Base-by-base conservation (phyloP, 129 eudicot species). In the Solidago caesia region DNA sequence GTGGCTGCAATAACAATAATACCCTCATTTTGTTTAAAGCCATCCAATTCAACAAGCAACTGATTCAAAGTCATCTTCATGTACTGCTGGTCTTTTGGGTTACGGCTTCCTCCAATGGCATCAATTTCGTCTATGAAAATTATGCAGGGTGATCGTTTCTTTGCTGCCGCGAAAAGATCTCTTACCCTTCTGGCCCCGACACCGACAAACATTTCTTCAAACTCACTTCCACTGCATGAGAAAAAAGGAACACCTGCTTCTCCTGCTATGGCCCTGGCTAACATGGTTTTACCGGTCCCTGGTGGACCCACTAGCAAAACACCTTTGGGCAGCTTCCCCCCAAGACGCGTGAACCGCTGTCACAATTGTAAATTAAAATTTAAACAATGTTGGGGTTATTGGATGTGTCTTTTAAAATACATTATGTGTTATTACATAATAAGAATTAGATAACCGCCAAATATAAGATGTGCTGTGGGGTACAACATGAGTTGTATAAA, bases 151-250 rank as follows among this genome's bases (percentile, higher is more conserved):
- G 99, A 95, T 72, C 87, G 85, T 84, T 95, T 95, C 77, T 95
- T 95, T 15, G 97, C 99, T 16, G 97, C 97, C 44, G 97, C 83
- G 75, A 94, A 94, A 16, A 94, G 99, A 73, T 94, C 99, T 76
- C 99, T 79, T 64, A 94, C 99, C 70, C 99, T 80, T 29, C 97
- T 84, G 10, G 99, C 99, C 51, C 99, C 99, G 72, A 94, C 97
- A 64, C 99, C 99, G 63, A 94, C 97, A 87, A 94, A 91, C 99
- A 94, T 94, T 79, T 94, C 99, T 73, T 91, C 99, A 73, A 94
- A 94, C 81, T 94, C 99, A 70, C 96, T 88, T 46, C 99, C 99
- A 61, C 96, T 88, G 80, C 97, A 91, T 42, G 97, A 91, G 73
- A 94, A 94, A 68, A 94, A 94, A 1, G 99, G 97, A 12, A 94